Evolutionary conservation across 306 rosid species (phyloP), one percentile per base, ranked within the genome.

Genomic region (Senna siamea): DNA sequence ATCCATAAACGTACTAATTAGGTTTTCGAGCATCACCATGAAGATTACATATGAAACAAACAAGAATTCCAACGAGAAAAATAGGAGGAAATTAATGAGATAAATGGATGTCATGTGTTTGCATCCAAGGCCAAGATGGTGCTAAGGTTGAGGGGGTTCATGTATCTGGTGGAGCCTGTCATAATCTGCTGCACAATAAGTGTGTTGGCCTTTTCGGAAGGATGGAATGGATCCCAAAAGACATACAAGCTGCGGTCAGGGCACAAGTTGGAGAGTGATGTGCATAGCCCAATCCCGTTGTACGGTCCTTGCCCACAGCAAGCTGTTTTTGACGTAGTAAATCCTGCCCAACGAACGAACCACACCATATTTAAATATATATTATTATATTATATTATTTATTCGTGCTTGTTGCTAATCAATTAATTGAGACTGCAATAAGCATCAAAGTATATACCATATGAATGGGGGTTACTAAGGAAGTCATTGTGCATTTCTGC

Each of bases 221-320:
- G 90, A 69, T 86, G 90, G 44, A 84, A 84, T 40, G 87, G 68
- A 64, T 86, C 93, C 93, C 93, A 88, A 63, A 84, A 88, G 20
- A 75, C 90, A 52, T 75, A 73, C 0, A 11, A 14, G 35, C 76
- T 81, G 41, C 90, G 81, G 73, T 88, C 80, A 22, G 93, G 84
- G 71, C 90, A 86, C 56, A 88, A 17, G 73, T 75, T 81, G 4
- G 93, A 88, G 19, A 75, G 54, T 8, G 10, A 1, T 0, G 90
- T 86, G 82, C 93, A 84, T 3, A 86, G 66, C 6, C 93, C 90
- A 5, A 86, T 12, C 7, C 93, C 93, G 65, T 88, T 88, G 22
- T 75, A 82, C 5, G 93, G 86, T 52, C 93, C 89, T 76, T 86
- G 93, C 34, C 90, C 93, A 20, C 93, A 88, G 62, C 93, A 88